phyloP scores from a whole-genome alignment of 177 flowering plant species.

The Vitis hybrid region DNA sequence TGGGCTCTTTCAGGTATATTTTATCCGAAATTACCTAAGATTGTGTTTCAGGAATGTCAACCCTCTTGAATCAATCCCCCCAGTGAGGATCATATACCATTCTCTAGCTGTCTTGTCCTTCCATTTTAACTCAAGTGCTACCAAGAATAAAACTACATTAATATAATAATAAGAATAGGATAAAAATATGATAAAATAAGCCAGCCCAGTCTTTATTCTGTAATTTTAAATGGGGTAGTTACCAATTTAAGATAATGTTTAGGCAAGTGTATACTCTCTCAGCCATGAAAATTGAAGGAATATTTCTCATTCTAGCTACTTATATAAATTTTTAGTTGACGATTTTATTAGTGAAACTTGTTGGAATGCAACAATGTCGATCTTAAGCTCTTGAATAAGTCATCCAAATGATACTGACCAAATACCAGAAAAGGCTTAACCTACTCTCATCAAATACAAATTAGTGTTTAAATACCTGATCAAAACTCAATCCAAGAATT shows the following conservation, averaged over 20 bases:
- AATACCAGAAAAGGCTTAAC: no score
- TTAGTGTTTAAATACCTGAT: no score
- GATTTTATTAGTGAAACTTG: neutral
- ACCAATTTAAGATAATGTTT: neutral
- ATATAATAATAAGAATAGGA: no score
- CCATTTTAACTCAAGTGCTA: neutral
- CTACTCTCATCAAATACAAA: no score
- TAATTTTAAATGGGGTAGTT: neutral
- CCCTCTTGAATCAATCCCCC: neutral
- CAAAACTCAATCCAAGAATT: no score
- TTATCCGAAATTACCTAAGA: neutral
- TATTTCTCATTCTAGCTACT: neutral
- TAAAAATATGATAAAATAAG: no score
- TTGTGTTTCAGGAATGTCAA: neutral
- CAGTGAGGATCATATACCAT: neutral
- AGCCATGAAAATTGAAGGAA: neutral
- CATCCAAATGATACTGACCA: no score
- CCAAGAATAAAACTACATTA: neutral
- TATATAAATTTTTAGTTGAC: neutral
- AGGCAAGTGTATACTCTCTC: conserved; percentile 11
- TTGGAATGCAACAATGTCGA: no score
- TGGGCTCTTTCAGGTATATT: neutral
- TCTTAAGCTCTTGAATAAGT: no score
- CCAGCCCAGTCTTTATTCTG: neutral
- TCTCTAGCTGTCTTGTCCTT: neutral